A percentile compares a stretch with the other conserved stretches of the same genome.
Conservation (phyloP, 2,329 filamentous ascomycete species). For the Arthrobotrys conoides region DNA sequence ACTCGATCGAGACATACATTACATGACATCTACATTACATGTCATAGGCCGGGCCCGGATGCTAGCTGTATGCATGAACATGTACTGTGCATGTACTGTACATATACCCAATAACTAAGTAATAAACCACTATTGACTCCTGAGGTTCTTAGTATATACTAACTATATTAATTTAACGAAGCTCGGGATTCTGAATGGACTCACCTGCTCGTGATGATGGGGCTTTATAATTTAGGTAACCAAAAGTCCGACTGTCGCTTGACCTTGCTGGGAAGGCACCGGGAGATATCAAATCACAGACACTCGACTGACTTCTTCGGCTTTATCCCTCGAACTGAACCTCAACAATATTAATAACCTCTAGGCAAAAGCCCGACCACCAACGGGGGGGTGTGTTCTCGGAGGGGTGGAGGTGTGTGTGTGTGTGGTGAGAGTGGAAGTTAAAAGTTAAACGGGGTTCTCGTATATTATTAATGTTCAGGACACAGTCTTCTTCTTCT, state of each 20-base stretch:
- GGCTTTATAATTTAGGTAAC: constrained; percentile 45
- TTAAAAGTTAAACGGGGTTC: constrained; percentile 1
- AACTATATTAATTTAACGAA: too few species aligned
- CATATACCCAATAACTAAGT: too few species aligned
- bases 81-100: background rate
- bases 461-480: constrained; percentile 22
- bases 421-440: constrained; percentile 25
- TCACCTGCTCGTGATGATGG: constrained; percentile 54
- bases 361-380: constrained; percentile 50
- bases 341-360: constrained; percentile 26
- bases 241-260: constrained; percentile 47
- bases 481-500: constrained; percentile 32
- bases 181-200: constrained; percentile 22
- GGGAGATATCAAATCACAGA: constrained; percentile 11
- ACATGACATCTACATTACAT: background rate
- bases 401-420: too few species aligned
- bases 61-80: background rate
- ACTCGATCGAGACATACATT: background rate
- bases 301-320: background rate
- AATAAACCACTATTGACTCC: too few species aligned
- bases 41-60: too few species aligned
- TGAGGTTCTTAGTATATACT: too few species aligned
- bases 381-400: constrained; percentile 31
- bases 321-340: constrained; percentile 33
- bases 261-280: constrained; percentile 50